Percentiles rank a stretch among this genome's conserved stretches.
These are phyloP conservation scores for Mucor circinelloides DNA, from an alignment of 371 early-diverging fungal genomes.

Conservation along the genomic window DNA sequence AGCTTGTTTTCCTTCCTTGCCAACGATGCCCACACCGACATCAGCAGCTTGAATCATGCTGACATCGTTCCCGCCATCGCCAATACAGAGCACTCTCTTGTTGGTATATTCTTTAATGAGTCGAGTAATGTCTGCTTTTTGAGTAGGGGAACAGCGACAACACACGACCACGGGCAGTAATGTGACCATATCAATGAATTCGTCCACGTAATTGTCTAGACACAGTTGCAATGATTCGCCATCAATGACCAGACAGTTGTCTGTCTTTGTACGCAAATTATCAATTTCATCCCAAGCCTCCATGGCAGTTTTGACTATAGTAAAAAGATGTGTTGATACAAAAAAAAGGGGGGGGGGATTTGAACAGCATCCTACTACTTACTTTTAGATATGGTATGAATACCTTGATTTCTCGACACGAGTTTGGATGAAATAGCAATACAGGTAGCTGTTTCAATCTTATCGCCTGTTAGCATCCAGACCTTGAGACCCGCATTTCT, in stretches of 20 bases:
- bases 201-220: slow-evolving; percentile 74
- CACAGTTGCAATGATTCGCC: slow-evolving; percentile 87
- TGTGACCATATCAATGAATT: slow-evolving; percentile 85
- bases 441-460: slow-evolving; percentile 99
- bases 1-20: slow-evolving; percentile 99
- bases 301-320: slow-evolving; percentile 57
- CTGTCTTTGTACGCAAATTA: slow-evolving; percentile 58
- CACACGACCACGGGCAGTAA: slow-evolving; percentile 92
- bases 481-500: slow-evolving; percentile 97
- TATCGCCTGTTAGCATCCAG: slow-evolving; percentile 99
- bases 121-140: slow-evolving; percentile 97
- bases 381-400: slow-evolving; percentile 77
- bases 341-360: too few relatives aligned
- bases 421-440: slow-evolving; percentile 95
- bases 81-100: slow-evolving; percentile 90
- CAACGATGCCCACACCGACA: slow-evolving; percentile 97
- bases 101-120: slow-evolving; percentile 80
- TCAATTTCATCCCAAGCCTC: slow-evolving; percentile 73
- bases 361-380: slow-evolving; percentile 12
- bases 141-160: slow-evolving; percentile 98
- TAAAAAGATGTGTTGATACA: not conserved
- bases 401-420: slow-evolving; percentile 85
- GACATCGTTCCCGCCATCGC: slow-evolving; percentile 99
- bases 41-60: slow-evolving; percentile 99
- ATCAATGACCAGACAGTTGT: slow-evolving; percentile 95